These are phyloP conservation scores for Sarcocystis neurona DNA, from an alignment of 169 alveolate species.

Conservation along the genomic window DNA sequence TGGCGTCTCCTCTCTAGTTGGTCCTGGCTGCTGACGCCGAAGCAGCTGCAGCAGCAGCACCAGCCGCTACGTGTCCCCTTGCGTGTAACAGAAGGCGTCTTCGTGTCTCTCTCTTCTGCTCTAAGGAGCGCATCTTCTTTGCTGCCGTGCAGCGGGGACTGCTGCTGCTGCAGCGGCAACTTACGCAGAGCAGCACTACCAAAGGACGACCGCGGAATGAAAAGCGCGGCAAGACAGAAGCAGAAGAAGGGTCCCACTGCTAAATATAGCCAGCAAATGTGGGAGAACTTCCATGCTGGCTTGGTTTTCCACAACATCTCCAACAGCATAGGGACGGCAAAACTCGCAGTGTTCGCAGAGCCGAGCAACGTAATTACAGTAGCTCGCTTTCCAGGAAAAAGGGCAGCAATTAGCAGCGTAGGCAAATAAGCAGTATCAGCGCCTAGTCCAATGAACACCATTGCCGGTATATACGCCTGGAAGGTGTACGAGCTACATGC, in stretches of 20 bases:
- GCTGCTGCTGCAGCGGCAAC: not conserved
- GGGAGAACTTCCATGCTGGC: constrained; percentile 22
- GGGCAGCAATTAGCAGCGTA: not conserved
- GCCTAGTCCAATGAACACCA: constrained; percentile 50
- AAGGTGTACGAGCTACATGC: not conserved
- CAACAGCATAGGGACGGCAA: constrained; percentile 55
- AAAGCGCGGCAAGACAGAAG: constrained; percentile 41
- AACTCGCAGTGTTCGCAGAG: constrained; percentile 56
- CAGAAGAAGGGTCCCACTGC: constrained; percentile 36
- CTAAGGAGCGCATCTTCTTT: not conserved
- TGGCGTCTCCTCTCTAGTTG: too few relatives aligned
- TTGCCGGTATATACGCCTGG: constrained; percentile 29
- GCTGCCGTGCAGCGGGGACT: not conserved
- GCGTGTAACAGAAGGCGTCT: not conserved
- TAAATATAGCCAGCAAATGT: constrained; percentile 42
- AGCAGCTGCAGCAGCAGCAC: constrained; percentile 20
- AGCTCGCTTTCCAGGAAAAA: constrained; percentile 27
- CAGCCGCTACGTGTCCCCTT: not conserved
- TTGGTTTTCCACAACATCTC: constrained; percentile 21
- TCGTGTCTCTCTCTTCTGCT: not conserved
- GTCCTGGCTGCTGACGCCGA: too few relatives aligned
- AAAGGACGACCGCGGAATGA: constrained; percentile 40
- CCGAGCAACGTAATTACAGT: constrained; percentile 54
- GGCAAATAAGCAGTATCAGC: constrained; percentile 63
- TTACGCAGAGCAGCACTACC: not conserved